These are phyloP conservation scores for Fragaria ananassa DNA, from an alignment of 306 rosid genomes.

Conservation along the genomic window DNA sequence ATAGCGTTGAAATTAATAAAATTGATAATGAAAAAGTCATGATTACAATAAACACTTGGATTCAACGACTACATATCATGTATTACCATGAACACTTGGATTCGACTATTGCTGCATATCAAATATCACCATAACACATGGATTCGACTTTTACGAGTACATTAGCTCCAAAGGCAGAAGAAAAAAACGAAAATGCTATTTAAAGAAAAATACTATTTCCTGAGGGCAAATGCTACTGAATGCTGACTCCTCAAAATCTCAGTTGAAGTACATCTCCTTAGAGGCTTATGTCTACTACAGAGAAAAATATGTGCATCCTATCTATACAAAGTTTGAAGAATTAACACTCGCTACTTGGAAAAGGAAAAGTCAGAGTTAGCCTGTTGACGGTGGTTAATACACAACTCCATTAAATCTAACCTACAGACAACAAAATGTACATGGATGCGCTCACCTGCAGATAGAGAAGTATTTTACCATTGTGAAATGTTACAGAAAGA, in stretches of 20 bases:
- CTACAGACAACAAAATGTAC: constrained; percentile 43
- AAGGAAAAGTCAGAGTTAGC: constrained; percentile 18
- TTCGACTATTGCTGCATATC: too few relatives aligned
- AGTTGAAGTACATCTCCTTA: background rate
- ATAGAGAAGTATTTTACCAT: constrained; percentile 15
- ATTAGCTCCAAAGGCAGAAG: too few relatives aligned
- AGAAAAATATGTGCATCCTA: background rate
- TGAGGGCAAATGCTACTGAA: background rate
- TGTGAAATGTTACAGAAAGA: constrained; percentile 20
- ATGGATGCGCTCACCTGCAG: constrained; percentile 30
- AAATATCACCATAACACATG: too few relatives aligned
- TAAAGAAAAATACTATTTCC: background rate
- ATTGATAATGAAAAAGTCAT: too few relatives aligned
- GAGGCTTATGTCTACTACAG: background rate
- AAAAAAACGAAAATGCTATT: background rate
- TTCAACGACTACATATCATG: too few relatives aligned
- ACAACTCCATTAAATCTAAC: constrained; percentile 27
- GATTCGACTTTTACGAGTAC: too few relatives aligned
- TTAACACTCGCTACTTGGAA: constrained; percentile 8
- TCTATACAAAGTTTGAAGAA: constrained; percentile 35
- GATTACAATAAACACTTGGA: too few relatives aligned
- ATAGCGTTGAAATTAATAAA: too few relatives aligned
- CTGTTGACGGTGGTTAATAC: constrained; percentile 31
- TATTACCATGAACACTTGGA: too few relatives aligned
- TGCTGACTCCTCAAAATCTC: background rate